Evolutionary conservation across 176 grass and related monocot genomes (phyloP).

Genomic region (Hordeum vulgare): MorexV3_pseudomolecules_assembly NC_058522.1:561801857-561802356

Average conservation of each 20-base stretch:
- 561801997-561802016: neutral
- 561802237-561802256: neutral
- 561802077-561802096: neutral
- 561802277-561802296: neutral
- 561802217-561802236: neutral
- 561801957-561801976: neutral
- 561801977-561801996: neutral
- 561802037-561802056: too few species aligned
- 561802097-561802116: neutral
- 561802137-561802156: conserved; percentile 18
- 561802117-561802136: neutral
- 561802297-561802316: neutral
- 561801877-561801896: too few species aligned
- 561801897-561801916: neutral
- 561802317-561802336: too few species aligned
- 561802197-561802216: neutral
- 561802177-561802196: neutral
- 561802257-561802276: neutral
- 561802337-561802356: too few species aligned
- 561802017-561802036: too few species aligned
- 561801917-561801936: neutral
- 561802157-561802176: too few species aligned
- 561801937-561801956: neutral
- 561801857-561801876: neutral
- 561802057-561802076: too few species aligned